Base-by-base conservation (phyloP, 1,139 yeast species). In the Taiozyma sp. region DNA sequence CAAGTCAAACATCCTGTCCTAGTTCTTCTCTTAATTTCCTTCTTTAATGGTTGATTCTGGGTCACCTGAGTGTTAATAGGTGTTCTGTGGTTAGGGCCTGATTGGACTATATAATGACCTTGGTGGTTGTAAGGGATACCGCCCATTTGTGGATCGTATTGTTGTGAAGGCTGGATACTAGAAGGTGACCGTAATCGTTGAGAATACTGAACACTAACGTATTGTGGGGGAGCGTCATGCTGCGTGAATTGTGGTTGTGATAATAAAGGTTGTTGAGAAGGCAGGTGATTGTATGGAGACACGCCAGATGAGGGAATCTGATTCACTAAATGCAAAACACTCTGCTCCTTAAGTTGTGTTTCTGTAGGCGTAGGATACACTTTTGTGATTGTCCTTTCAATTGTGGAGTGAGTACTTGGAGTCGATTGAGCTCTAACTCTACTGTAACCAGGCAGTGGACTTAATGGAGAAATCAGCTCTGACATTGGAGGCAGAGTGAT, bases 1-100 rank as follows among this genome's bases (percentile, higher is more conserved):
- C 93, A 86, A 0, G 92, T 86, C 51, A 84, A 65, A 63, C 93
- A 86, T 2, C 93, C 93, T 0, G 92, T 84, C 65, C 87, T 76
- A 4, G 92, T 85, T 61, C 87, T 70, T 58, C 81, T 51, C 66
- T 74, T 74, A 43, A 76, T 74, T 43, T 72, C 73, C 51, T 76
- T 65, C 48, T 50, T 53, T 9, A 8, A 5, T 19, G 28, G 39
- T 32, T 44, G 38, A 22, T 22, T 8, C 16, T 23, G 28, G 8
- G 7, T n/a, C 19, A n/a, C n/a, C 8, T 28, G 28, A 30, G 14
- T 19, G 22, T 19, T 13, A 9, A 6, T 12, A 23, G 27, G 23
- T 4, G 40, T 22, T 3, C 10, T 13, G 12, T 43, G 45, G 22
- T 8, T 22, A 12, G 5, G 9, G 19, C 30, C 19, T 30, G 46